Evolutionary conservation across 2,329 filamentous ascomycete genomes (phyloP).

Genomic region (Aaosphaeria pasadenensis): DNA sequence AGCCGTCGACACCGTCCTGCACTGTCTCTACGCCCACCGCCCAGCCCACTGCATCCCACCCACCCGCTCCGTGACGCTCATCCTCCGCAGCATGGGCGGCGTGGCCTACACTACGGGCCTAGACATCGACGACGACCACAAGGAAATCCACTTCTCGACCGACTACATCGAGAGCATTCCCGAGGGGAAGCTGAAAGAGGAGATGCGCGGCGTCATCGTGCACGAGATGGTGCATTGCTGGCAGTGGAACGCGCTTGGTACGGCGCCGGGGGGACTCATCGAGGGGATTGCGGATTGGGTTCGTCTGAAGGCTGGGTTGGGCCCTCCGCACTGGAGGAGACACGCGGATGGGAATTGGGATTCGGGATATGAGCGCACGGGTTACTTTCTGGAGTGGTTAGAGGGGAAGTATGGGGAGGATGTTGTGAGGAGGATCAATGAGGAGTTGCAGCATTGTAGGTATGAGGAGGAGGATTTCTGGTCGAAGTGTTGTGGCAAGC

Average conservation of each 20-base stretch:
- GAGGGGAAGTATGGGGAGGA: constrained; percentile 60
- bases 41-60: constrained; percentile 44
- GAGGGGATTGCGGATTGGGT: constrained; percentile 96
- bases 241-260: constrained; percentile 67
- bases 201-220: constrained; percentile 79
- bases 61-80: constrained; percentile 82
- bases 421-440: constrained; percentile 59
- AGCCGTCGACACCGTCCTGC: constrained; percentile 67
- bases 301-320: constrained; percentile 67
- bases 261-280: constrained; percentile 67
- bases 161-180: constrained; percentile 60
- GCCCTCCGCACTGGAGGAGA: constrained; percentile 78
- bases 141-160: constrained; percentile 87
- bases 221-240: constrained; percentile 96
- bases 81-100: constrained; percentile 75
- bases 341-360: constrained; percentile 69
- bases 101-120: constrained; percentile 85
- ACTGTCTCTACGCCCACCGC: constrained; percentile 61
- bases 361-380: constrained; percentile 84
- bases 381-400: constrained; percentile 85
- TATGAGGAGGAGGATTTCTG: constrained; percentile 68
- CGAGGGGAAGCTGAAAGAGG: constrained; percentile 42
- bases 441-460: constrained; percentile 58
- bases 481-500: constrained; percentile 63
- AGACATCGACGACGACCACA: constrained; percentile 79